Percentiles rank a stretch among this genome's conserved stretches.
These are phyloP conservation scores for Psilocybe sp. DNA, from an alignment of 768 basidiomycete species.

Conservation along the genomic window DNA sequence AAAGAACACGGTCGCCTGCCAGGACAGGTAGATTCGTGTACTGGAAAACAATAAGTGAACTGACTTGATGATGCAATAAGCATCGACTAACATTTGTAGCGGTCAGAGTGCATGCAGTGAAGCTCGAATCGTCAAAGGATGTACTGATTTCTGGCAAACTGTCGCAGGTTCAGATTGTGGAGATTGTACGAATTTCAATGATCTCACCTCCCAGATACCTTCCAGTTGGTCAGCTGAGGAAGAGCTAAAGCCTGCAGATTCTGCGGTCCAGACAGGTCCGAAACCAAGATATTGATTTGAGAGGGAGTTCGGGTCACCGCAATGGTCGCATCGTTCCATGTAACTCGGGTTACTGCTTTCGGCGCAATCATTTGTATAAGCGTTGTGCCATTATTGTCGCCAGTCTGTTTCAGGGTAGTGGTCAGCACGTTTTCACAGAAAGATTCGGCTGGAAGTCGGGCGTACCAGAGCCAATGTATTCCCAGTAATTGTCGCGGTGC, in stretches of 20 bases:
- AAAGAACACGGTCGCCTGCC: slow-evolving; percentile 40
- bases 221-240: slow-evolving; percentile 42
- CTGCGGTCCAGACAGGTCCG: slow-evolving; percentile 13
- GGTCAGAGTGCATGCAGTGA: slow-evolving; percentile 39
- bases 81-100: slow-evolving; percentile 38
- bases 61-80: neutral
- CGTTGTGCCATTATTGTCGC: slow-evolving; percentile 50
- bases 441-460: neutral
- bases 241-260: slow-evolving; percentile 16
- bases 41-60: slow-evolving; percentile 16
- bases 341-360: slow-evolving; percentile 26
- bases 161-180: neutral
- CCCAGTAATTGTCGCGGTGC: slow-evolving; percentile 40
- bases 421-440: neutral
- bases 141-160: slow-evolving; percentile 49
- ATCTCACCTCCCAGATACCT: slow-evolving; percentile 40
- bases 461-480: slow-evolving; percentile 33
- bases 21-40: slow-evolving; percentile 49
- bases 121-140: slow-evolving; percentile 47
- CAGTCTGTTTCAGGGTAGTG: slow-evolving; percentile 28
- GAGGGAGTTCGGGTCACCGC: slow-evolving; percentile 19
- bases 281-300: slow-evolving; percentile 28
- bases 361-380: slow-evolving; percentile 42
- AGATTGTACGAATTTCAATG: neutral
- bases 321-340: slow-evolving; percentile 38